Evolutionary conservation across 2,329 filamentous ascomycete genomes (phyloP), one percentile per base, ranked within the genome.

Genomic region (Claviceps humidiphila): DNA sequence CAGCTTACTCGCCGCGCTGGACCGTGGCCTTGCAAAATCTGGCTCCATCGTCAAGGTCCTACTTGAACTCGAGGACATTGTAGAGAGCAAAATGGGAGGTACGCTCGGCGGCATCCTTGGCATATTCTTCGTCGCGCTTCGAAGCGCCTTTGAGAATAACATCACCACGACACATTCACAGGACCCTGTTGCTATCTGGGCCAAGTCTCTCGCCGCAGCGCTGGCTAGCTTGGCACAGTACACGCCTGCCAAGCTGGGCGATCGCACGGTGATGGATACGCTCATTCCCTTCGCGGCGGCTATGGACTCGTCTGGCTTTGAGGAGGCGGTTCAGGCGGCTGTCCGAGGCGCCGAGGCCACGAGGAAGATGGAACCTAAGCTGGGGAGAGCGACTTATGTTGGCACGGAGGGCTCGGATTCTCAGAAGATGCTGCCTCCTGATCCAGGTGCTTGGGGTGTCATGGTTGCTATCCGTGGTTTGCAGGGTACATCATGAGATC

Each of bases 381-480:
- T 87, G 30, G 84, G 84, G 1, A 71, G 84, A 50, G 83, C 83
- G 11, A 84, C 84, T 0, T 87, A 87, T 59, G 78, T 87, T 3
- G 81, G 77, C 5, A 74, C 72, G 1, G 74, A 72, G 1, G 75
- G 74, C 44, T 70, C 71, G 3, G 76, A 76, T 54, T 72, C 70
- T 51, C 66, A 66, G 50, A 74, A 73, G 45, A 56, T 76, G 45
- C 56, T 76, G 51, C 80, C 84, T 4, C 82, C 84, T 3, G 84
- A 87, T 63, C 84, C 84, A 0, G 83, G 84, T 34, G 84, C 84
- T 4, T 81, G 82, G 72, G 84, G 82, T n/a, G 74, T 84, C 24
- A 81, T 81, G 74, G 74, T 78, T 16, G 75, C 69, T 2, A 71
- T 77, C 44, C 64, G 67, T 56, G 73, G 70, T 1, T 54, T 75